Base-by-base conservation (phyloP, 2,329 filamentous ascomycete genomes). In the Sporothrix schenckii region DNA sequence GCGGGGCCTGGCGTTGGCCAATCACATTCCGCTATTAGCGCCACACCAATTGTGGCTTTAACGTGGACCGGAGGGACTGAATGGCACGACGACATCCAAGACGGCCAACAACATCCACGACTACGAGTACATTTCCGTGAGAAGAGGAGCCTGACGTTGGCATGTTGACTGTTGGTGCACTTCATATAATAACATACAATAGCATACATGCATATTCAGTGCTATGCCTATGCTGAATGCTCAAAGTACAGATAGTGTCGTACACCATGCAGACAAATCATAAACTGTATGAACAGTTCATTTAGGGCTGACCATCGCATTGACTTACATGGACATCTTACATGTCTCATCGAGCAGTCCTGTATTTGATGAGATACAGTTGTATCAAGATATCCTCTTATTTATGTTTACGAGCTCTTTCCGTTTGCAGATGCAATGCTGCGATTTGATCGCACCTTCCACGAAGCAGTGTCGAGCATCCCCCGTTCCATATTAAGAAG, bases 21-120 rank as follows among this genome's bases (percentile, higher is more conserved):
- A 67, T 67, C 50, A 67, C 27, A 19, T 13, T 11, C 0, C 14
- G 30, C 2, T 3, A 4, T 39, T 14, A 4, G 49, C 65, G 65
- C 65, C 65, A 67, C 65, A 67, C 3, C 9, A 6, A 21, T 10
- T 14, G 65, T 67, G 65, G 65, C 65, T 53, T 67, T 24, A 66
- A 49, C 30, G 63, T 24, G 19, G 4, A 16, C 1, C 49, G 5
- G 16, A 50, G 49, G 19, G 7, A 10, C 47, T 7, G 19, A n/a
- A 13, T 30, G 39, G 10, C 53, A 9, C 27, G 16, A n/a, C 27
- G 27, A 10, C 49, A n/a, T 3, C 49, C 19, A n/a, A 16, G 7
- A 10, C 49, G 14, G 2, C 47, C 2, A 49, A 49, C 47, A 44
- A 44, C 41, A 10, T 9, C 2, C 1, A 50, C 49, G 19, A 49